Evolutionary conservation across 2,329 filamentous ascomycete species (phyloP), one percentile per base, ranked within the genome.

Genomic region (Pezicula neosporulosa): DNA sequence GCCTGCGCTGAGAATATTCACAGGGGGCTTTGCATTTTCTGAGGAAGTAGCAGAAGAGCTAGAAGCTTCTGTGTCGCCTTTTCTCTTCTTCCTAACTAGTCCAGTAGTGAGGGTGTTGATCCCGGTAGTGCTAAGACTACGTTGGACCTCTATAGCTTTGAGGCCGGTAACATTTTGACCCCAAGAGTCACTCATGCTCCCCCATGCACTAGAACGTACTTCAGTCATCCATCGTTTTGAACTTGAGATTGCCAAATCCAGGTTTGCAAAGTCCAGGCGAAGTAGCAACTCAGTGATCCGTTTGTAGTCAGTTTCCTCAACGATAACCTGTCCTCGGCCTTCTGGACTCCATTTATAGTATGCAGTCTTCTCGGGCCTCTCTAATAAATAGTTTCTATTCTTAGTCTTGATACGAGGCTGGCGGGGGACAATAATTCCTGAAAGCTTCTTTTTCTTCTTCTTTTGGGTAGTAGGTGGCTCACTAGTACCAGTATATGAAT

Each of bases 141-240:
- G 50, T 1, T 62, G 46, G 6, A 53, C 51, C 8, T 64, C 56
- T 10, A 63, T 48, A 30, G 67, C 66, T 30, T 68, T 67, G 30
- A 62, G 68, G 0, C 83, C 83, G 3, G 68, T 64, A 2, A 86
- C 69, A 0, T 70, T 67, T 8, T 75, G 63, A 0, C 79, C 78
- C 82, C 81, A 86, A 18, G 66, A 60, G 1, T 72, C 67, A 0
- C 77, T 54, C 56, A 61, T 59, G 16, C 39, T 53, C 2, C 58
- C 53, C 41, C 53, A 54, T 33, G 56, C 62, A 45, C 58, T 77
- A 51, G 75, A 71, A 15, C 78, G 79, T 1, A 86, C 82, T 62
- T 93, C 87, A 13, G 77, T 77, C 41, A 84, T 75, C 88, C 89
- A 94, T 48, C 86, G 81, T 47, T 69, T 72, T 2, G 88, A 89